phyloP scores from a whole-genome alignment of 148 eudicot genomes.

The Polygonum aviculare region DNA sequence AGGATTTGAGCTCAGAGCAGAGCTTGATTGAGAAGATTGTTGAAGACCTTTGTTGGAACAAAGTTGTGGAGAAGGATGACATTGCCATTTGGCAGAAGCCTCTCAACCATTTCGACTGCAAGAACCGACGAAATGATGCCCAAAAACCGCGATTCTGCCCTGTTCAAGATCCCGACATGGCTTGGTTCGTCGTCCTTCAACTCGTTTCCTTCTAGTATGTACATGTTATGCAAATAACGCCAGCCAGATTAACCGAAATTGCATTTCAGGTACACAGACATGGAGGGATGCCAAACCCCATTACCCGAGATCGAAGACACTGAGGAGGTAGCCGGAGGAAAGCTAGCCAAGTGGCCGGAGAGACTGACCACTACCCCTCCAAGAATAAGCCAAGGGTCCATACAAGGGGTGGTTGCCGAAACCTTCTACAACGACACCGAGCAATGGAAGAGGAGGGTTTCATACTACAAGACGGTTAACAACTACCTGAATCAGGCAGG shows the following conservation, averaged over 20 bases:
- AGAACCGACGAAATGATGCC: background rate
- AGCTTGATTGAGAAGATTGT: background rate
- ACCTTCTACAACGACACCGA: conserved; percentile 33
- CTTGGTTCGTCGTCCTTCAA: conserved; percentile 43
- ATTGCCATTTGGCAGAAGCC: conserved; percentile 1
- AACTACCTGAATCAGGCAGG: conserved; percentile 55
- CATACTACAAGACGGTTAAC: conserved; percentile 63
- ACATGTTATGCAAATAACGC: too few species aligned
- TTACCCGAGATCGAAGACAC: conserved; percentile 43
- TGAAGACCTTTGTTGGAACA: background rate
- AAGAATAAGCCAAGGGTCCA: conserved; percentile 40
- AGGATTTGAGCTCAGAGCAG: background rate
- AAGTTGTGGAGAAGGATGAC: background rate
- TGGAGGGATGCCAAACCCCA: conserved; percentile 57
- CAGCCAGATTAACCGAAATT: background rate
- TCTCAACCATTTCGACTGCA: background rate
- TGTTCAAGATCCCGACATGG: conserved; percentile 47
- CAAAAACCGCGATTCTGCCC: conserved; percentile 28
- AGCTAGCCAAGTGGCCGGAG: conserved; percentile 61
- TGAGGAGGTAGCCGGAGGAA: conserved; percentile 52
- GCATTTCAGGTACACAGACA: conserved; percentile 54
- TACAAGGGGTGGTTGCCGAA: conserved; percentile 41
- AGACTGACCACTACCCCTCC: conserved; percentile 53
- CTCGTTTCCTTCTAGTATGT: too few species aligned
- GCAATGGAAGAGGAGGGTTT: conserved; percentile 56